A percentile compares a stretch with the other conserved stretches of the same genome.
phyloP scores from a whole-genome alignment of 2,329 filamentous ascomycete genomes.

The Zelopaecilomyces penicillatus region DNA sequence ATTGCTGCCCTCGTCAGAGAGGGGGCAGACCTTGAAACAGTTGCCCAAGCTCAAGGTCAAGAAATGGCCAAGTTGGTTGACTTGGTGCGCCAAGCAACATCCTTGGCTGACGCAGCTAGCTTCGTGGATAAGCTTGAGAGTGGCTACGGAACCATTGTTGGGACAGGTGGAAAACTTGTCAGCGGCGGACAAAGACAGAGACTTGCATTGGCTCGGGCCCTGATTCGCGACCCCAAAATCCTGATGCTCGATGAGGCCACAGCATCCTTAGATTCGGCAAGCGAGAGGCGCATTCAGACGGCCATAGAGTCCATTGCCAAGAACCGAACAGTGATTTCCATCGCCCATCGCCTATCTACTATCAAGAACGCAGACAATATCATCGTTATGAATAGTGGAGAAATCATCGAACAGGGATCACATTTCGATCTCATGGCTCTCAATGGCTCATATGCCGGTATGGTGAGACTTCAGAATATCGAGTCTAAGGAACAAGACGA shows the following conservation, averaged over 20 bases:
- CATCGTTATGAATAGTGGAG: constrained; percentile 53
- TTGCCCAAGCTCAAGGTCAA: constrained; percentile 34
- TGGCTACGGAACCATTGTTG: constrained; percentile 46
- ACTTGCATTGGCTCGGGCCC: constrained; percentile 48
- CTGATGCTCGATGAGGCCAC: constrained; percentile 56
- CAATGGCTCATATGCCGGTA: constrained; percentile 41
- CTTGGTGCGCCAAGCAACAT: constrained; percentile 10
- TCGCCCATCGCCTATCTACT: constrained; percentile 55
- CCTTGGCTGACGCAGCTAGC: constrained; percentile 48
- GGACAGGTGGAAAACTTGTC: constrained; percentile 44
- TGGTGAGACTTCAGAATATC: constrained; percentile 39
- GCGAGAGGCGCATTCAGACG: constrained; percentile 45
- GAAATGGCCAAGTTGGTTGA: constrained; percentile 30
- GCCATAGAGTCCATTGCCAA: constrained; percentile 37
- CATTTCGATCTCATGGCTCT: constrained; percentile 50
- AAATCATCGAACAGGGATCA: constrained; percentile 54
- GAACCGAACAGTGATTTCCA: constrained; percentile 55
- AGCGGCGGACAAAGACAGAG: constrained; percentile 55
- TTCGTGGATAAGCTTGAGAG: constrained; percentile 48
- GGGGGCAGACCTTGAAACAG: constrained; percentile 38
- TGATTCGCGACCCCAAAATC: constrained; percentile 49
- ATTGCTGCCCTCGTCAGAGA: constrained; percentile 43
- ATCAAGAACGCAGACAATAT: constrained; percentile 59
- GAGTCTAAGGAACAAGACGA: constrained; percentile 23
- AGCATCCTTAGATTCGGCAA: constrained; percentile 49